phyloP scores from a whole-genome alignment of 2,329 filamentous ascomycete species.

The Cytospora paraplurivora region DNA sequence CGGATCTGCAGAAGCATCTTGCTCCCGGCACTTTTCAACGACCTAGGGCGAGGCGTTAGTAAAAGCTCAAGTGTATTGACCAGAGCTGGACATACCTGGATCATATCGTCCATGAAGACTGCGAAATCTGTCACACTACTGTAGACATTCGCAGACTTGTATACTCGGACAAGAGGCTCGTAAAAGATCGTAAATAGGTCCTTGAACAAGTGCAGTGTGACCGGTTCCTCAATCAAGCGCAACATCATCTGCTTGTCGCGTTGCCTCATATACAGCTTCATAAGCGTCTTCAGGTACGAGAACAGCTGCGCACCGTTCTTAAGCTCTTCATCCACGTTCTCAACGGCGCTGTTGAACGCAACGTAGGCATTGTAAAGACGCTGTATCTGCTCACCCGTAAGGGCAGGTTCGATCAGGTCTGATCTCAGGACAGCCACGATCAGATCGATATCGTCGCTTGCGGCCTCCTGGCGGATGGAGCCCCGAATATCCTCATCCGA shows the following conservation, averaged over 20 bases:
- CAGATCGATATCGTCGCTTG: constrained; percentile 74
- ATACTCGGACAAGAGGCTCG: constrained; percentile 92
- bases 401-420: constrained; percentile 70
- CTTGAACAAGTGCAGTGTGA: constrained; percentile 93
- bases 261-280: constrained; percentile 89
- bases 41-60: constrained; percentile 44
- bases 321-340: constrained; percentile 86
- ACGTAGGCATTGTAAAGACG: constrained; percentile 93
- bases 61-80: not conserved
- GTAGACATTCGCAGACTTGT: constrained; percentile 98
- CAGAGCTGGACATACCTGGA: constrained; percentile 58
- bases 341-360: constrained; percentile 92
- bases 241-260: constrained; percentile 98
- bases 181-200: constrained; percentile 99
- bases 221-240: constrained; percentile 89
- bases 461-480: constrained; percentile 72
- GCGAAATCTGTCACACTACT: constrained; percentile 97
- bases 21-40: constrained; percentile 65
- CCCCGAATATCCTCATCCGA: constrained; percentile 75
- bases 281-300: constrained; percentile 88
- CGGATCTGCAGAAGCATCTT: constrained; percentile 89
- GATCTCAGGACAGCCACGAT: constrained; percentile 83
- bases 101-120: constrained; percentile 88
- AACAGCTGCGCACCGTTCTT: constrained; percentile 89
- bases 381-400: constrained; percentile 75